Percentiles rank a stretch among this genome's conserved stretches.
Conservation (phyloP, 257 asterid genomes). For the Craterostigma plantagineum region DNA sequence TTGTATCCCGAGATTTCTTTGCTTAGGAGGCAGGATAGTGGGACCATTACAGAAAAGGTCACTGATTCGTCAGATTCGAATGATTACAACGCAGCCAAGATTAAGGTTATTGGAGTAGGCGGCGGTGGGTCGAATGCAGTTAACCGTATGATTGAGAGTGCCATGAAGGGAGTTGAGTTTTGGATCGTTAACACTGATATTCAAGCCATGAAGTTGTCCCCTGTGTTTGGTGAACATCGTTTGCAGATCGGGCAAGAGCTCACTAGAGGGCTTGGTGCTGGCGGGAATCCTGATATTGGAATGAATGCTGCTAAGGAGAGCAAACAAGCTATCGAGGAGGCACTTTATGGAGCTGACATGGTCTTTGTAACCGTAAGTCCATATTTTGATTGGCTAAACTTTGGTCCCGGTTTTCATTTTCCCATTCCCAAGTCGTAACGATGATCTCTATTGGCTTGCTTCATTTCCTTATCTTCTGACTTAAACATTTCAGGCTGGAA, state of each 20-base stretch:
- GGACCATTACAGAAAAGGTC: slow-evolving; percentile 39
- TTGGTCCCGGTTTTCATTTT: not conserved
- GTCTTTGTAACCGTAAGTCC: slow-evolving; percentile 50
- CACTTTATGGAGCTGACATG: slow-evolving; percentile 58
- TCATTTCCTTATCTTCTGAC: not conserved
- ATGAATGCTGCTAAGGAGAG: slow-evolving; percentile 93
- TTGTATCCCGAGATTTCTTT: slow-evolving; percentile 77
- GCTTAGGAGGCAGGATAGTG: slow-evolving; percentile 71
- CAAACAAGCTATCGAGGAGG: slow-evolving; percentile 65
- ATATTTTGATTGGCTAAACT: not conserved
- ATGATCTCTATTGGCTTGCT: not conserved
- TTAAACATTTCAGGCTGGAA: slow-evolving; percentile 61
- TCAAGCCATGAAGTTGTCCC: slow-evolving; percentile 92
- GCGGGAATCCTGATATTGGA: slow-evolving; percentile 96
- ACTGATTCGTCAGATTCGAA: slow-evolving; percentile 25
- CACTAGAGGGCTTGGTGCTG: slow-evolving; percentile 98
- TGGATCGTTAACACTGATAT: slow-evolving; percentile 96
- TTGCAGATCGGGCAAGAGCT: slow-evolving; percentile 91
- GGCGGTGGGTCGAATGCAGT: slow-evolving; percentile 99
- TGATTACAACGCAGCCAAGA: slow-evolving; percentile 68
- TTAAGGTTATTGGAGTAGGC: slow-evolving; percentile 95
- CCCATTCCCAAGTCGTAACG: too few species aligned
- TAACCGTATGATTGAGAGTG: slow-evolving; percentile 96
- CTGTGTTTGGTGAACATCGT: slow-evolving; percentile 47
- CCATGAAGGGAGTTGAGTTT: slow-evolving; percentile 94